Evolutionary conservation across 202 grass and related monocot genomes (phyloP), one percentile per base, ranked within the genome.

Genomic region (Eragrostis tef): DNA sequence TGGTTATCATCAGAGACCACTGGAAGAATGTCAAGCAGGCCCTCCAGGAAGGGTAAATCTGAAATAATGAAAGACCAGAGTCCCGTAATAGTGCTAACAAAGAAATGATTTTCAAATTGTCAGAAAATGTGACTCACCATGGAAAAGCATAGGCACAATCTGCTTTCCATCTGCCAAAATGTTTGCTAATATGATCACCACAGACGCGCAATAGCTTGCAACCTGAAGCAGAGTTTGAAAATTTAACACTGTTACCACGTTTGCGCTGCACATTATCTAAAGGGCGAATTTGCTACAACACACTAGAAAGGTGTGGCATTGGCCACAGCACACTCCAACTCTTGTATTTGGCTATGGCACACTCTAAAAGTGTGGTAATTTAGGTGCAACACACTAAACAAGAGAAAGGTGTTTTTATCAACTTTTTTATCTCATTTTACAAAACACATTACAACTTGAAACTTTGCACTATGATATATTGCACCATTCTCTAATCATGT

Each of bases 181-280:
- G 93, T 98, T 98, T 80, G 92, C 93, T 67, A 93, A 76, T 89
- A 94, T 79, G 52, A 98, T 79, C 53, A 94, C 88, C 81, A 86
- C 90, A 22, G 92, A 91, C 81, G 79, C 79, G 8, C 88, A 93
- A 75, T 74, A 85, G 79, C 70, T 76, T 51, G 74, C 63, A 91
- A 86, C 79, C 95, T 98, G 92, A 83, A 71, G 45, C 60, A 85
- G n/a, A 81, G 59, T 49, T 75, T 79, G 10, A 74, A 70, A 73
- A 65, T 63, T 39, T 47, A 71, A 57, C 19, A 24, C 4, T 21
- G 15, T 70, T 51, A 77, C 39, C 14, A 82, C 61, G 75, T 63
- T 80, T 11, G 47, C 43, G 24, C 65, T 64, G 59, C 70, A 63
- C 53, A 74, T 64, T 64, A 66, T 64, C 21, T 64, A 11, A n/a